Conservation (phyloP, 83 land plant genomes). For the Diphasiastrum complanatum region DNA sequence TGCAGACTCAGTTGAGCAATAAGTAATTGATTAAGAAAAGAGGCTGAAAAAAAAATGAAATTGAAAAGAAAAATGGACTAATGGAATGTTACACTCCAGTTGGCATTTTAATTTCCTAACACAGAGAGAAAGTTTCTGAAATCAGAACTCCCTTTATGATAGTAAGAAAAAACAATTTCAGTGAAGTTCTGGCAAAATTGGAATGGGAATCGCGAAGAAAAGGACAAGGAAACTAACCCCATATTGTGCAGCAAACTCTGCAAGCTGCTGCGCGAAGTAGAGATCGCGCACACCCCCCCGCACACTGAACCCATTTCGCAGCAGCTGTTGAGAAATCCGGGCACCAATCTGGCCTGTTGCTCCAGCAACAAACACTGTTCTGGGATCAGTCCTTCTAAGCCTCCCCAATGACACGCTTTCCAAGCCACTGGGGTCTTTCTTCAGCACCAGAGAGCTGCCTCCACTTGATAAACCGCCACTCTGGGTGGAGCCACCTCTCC, state of each 20-base stretch:
- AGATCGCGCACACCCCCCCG: conserved; percentile 90
- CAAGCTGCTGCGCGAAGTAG: conserved; percentile 75
- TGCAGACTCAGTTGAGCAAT: no score
- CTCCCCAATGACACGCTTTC: conserved; percentile 20
- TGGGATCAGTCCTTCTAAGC: conserved; percentile 53
- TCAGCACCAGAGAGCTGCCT: conserved; percentile 12
- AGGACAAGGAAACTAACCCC: conserved; percentile 76
- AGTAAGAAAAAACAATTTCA: no score
- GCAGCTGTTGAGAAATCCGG: conserved; percentile 62
- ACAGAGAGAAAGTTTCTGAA: no score
- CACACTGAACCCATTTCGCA: conserved; percentile 74
- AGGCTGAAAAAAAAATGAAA: no score
- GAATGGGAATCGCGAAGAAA: no score
- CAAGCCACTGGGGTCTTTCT: conserved; percentile 14
- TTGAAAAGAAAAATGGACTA: no score
- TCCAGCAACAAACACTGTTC: conserved; percentile 89
- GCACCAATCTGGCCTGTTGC: conserved; percentile 86
- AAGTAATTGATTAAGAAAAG: no score
- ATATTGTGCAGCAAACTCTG: conserved; percentile 73
- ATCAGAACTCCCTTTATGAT: no score
- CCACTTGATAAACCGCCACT: conserved; percentile 3
- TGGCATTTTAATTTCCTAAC: no score
- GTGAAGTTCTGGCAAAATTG: no score
- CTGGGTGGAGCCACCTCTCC: neutral
- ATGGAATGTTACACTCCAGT: no score